A percentile compares a stretch with the other conserved stretches of the same genome.
Evolutionary conservation across 1,139 yeast genomes (phyloP).

Genomic region (Zygosaccharomyces sapae): DNA sequence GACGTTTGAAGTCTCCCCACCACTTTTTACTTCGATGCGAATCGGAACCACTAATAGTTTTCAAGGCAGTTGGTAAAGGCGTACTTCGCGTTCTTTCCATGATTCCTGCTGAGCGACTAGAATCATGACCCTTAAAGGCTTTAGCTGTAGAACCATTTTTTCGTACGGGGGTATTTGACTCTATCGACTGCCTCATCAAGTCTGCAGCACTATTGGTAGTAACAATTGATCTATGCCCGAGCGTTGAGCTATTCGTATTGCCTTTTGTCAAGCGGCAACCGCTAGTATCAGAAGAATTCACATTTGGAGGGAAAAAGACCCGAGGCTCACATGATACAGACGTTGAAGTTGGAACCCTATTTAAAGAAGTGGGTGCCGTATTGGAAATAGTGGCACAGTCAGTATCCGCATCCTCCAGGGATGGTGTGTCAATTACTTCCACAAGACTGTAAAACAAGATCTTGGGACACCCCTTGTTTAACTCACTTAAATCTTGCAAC

Average conservation of each 20-base stretch:
- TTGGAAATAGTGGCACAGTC: slow-evolving; percentile 18
- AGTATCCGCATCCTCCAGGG: background rate
- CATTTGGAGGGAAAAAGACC: slow-evolving; percentile 7
- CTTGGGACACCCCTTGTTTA: slow-evolving; percentile 33
- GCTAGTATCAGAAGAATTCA: slow-evolving; percentile 1
- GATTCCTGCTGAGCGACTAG: background rate
- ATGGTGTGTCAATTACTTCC: slow-evolving; percentile 8
- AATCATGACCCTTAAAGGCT: slow-evolving; percentile 5
- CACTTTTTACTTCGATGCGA: slow-evolving; percentile 18
- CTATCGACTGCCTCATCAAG: slow-evolving; percentile 22
- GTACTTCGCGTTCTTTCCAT: slow-evolving; percentile 32
- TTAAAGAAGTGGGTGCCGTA: slow-evolving; percentile 1
- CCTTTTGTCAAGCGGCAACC: slow-evolving; percentile 9
- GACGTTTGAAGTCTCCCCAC: slow-evolving; percentile 21
- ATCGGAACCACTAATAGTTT: slow-evolving; percentile 19
- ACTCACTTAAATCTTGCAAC: slow-evolving; percentile 35
- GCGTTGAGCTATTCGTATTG: slow-evolving; percentile 11
- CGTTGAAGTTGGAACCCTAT: slow-evolving; percentile 6
- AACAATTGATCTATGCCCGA: slow-evolving; percentile 31
- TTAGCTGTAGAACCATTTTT: slow-evolving; percentile 8
- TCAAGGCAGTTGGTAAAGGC: slow-evolving; percentile 24
- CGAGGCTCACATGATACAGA: slow-evolving; percentile 15
- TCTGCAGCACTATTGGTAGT: slow-evolving; percentile 33
- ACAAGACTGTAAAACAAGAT: slow-evolving; percentile 38
- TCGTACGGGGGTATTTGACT: slow-evolving; percentile 5